A percentile compares a stretch with the other conserved stretches of the same genome.
Evolutionary conservation across 2,329 filamentous ascomycete genomes (phyloP).

Genomic region (Neospermospora avenae): DNA sequence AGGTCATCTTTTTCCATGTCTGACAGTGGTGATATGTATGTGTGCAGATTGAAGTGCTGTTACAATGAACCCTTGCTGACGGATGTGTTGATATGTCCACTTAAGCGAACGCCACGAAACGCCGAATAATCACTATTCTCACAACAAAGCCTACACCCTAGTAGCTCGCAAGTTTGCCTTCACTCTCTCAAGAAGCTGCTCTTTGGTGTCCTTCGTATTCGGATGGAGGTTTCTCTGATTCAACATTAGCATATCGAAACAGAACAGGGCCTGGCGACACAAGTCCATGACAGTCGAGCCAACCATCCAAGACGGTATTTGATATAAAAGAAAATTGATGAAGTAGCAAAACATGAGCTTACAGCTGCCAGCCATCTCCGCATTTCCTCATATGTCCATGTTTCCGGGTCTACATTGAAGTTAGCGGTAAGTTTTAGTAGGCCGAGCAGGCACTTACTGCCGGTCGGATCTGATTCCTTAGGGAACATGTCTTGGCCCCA

Average conservation of each 20-base stretch:
- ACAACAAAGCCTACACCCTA: conserved; percentile 18
- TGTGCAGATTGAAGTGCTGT: too few species aligned
- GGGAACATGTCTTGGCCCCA: conserved; percentile 84
- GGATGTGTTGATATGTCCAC: background rate
- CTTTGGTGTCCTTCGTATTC: conserved; percentile 53
- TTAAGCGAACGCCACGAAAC: background rate
- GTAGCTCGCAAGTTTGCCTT: conserved; percentile 61
- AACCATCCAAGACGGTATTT: background rate
- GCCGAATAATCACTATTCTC: background rate
- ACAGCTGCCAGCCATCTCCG: conserved; percentile 78
- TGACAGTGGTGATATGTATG: too few species aligned
- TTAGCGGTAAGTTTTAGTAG: background rate
- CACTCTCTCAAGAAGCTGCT: conserved; percentile 65
- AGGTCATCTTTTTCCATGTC: too few species aligned
- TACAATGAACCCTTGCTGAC: too few species aligned
- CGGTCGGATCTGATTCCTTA: conserved; percentile 68
- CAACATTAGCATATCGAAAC: too few species aligned
- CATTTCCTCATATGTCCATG: conserved; percentile 79
- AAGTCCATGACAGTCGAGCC: too few species aligned
- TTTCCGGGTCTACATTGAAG: conserved; percentile 50
- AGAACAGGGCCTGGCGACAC: too few species aligned
- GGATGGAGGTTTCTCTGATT: conserved; percentile 63
- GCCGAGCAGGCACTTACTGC: conserved; percentile 44
- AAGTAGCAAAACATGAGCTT: conserved; percentile 39
- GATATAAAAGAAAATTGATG: background rate